Conservation (phyloP, 1,284 basidiomycete genomes). For the Microstroma glucosiphilum region DNA sequence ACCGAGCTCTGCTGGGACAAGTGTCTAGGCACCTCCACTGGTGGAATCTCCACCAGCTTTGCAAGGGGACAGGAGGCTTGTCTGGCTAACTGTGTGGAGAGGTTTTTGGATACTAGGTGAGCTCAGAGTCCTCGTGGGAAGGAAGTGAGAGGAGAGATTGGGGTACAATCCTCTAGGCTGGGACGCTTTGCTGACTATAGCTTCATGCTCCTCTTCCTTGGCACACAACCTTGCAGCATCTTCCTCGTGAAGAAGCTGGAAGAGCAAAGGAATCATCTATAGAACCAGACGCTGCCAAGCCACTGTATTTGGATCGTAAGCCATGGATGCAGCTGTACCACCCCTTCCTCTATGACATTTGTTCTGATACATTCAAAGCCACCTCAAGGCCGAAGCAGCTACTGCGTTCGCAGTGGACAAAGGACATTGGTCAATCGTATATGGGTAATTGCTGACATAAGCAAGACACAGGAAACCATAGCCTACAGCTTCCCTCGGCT, state of each 20-base stretch:
- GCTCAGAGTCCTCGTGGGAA: neutral
- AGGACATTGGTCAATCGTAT: too few relatives aligned
- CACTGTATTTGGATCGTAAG: neutral
- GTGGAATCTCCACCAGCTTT: conserved; percentile 75
- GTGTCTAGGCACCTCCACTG: conserved; percentile 62
- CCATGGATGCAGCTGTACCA: neutral
- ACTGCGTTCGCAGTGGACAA: too few relatives aligned
- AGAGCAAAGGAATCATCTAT: conserved; percentile 1
- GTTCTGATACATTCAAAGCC: too few relatives aligned
- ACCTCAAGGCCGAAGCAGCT: too few relatives aligned
- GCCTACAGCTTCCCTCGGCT: too few relatives aligned
- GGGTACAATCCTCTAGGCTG: too few relatives aligned
- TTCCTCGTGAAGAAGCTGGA: conserved; percentile 6
- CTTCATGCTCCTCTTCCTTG: too few relatives aligned
- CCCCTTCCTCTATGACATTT: too few relatives aligned
- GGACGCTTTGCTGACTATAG: too few relatives aligned
- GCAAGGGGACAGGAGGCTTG: conserved; percentile 76
- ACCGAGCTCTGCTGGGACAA: conserved; percentile 45
- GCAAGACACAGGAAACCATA: too few relatives aligned
- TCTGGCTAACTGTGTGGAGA: conserved; percentile 80
- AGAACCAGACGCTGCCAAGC: neutral
- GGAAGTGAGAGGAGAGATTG: too few relatives aligned
- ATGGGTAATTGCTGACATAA: too few relatives aligned
- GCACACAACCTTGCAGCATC: neutral
- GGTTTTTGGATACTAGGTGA: conserved; percentile 12